These are phyloP conservation scores for Olyra latifolia DNA, from an alignment of 176 grass and related monocot genomes.

Conservation along the genomic window DNA sequence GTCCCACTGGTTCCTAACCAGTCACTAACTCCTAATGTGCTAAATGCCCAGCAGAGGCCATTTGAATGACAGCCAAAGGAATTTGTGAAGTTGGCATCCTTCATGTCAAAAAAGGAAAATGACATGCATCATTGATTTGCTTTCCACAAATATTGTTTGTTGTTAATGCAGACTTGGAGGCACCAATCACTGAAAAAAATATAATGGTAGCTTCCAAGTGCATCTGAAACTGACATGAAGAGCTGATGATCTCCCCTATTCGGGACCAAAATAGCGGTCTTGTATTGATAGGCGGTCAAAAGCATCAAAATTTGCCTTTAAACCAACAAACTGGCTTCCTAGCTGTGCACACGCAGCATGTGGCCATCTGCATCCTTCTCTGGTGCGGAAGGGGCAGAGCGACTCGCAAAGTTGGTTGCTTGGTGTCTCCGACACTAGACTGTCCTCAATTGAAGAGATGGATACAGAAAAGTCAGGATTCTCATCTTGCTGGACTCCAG, in stretches of 20 bases:
- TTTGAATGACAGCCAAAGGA: not conserved
- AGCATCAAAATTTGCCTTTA: slow-evolving; percentile 96
- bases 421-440: slow-evolving; percentile 46
- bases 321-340: slow-evolving; percentile 89
- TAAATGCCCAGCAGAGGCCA: not conserved
- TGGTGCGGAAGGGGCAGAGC: slow-evolving; percentile 72
- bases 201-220: slow-evolving; percentile 31
- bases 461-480: slow-evolving; percentile 63
- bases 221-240: not conserved
- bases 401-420: slow-evolving; percentile 61
- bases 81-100: slow-evolving; percentile 11
- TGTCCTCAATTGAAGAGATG: slow-evolving; percentile 82
- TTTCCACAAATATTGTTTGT: not conserved
- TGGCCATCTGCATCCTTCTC: slow-evolving; percentile 92
- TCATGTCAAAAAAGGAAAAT: slow-evolving; percentile 19
- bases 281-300: slow-evolving; percentile 82
- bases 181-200: slow-evolving; percentile 37
- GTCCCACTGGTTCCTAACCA: slow-evolving; percentile 32
- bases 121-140: slow-evolving; percentile 23
- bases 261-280: slow-evolving; percentile 76
- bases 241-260: slow-evolving; percentile 34
- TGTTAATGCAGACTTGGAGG: slow-evolving; percentile 27
- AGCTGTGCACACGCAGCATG: slow-evolving; percentile 76
- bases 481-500: slow-evolving; percentile 41
- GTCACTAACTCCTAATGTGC: slow-evolving; percentile 7